Evolutionary conservation across 2,329 filamentous ascomycete genomes (phyloP), one percentile per base, ranked within the genome.

Genomic region (Sphaerulina vaccinii): DNA sequence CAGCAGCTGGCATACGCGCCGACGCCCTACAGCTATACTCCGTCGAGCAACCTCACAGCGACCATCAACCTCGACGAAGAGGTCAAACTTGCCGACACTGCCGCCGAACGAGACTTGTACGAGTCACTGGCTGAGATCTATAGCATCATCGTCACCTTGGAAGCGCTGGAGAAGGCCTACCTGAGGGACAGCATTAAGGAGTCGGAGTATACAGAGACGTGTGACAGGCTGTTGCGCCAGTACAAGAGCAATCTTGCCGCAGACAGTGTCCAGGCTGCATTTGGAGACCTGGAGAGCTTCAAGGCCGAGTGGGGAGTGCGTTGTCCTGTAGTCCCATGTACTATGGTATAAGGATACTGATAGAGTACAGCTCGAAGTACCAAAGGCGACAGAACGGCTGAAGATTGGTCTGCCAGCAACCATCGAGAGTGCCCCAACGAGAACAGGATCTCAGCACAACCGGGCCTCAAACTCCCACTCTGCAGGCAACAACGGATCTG

Each of bases 51-150:
- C 7, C 78, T 95, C 9, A 88, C 89, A 3, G 90, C 91, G 16
- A 93, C 87, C 15, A 96, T 96, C 72, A 96, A 91, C 68, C 83
- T 96, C 39, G 92, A 96, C 68, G 89, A 96, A 87, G 93, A 97
- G 79, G 90, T 96, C 62, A 96, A 96, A 72, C 81, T 99, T 54
- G 84, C 90, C 43, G 86, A 88, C 33, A 95, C 86, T 18, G 85
- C 88, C 61, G 86, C 88, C 35, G 92, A 97, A 73, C 86, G 92
- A 55, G 91, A 99, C 68, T 79, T 97, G 1, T 90, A 96, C 70
- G 93, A 97, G 67, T 97, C 93, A 1, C 83, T 99, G 11, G 93
- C 92, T 49, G 93, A 99, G 72, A 85, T 99, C 19, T 99, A 97
- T 73, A 96, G 91, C 73, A 97, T 99, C 61, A 92, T 99, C 32